Evolutionary conservation across 2,329 filamentous ascomycete species (phyloP), one percentile per base, ranked within the genome.

Genomic region (Diatrype stigma): DNA sequence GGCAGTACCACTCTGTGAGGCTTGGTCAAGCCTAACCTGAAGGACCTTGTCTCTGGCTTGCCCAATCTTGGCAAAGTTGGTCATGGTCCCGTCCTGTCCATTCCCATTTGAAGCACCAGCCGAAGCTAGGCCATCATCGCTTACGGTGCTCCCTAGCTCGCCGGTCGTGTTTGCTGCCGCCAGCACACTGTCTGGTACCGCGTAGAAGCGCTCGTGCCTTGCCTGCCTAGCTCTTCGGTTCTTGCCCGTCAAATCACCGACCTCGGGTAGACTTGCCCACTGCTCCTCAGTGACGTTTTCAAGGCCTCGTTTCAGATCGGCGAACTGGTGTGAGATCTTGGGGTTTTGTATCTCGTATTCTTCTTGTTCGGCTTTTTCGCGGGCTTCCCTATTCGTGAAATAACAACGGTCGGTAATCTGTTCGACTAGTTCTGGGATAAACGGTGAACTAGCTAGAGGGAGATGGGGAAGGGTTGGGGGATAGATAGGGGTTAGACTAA

Each of bases 281-380:
- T 99, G 92, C 56, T 99, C 93, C 67, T 97, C 93, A 42, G 89
- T 89, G 26, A 99, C 88, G 6, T 86, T 88, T 38, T 89, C 87
- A 35, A 99, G 80, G 5, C 90, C 90, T 64, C 95, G 84, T 72
- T 99, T 99, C 47, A 97, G 75, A 63, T 97, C 94, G 66, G 92
- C 91, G 69, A 99, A 99, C 70, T 99, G 94, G 60, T 96, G 90
- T 66, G 96, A 90, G 48, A 99, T 96, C 73, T 97, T 99, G 14
- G 94, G 94, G 68, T 99, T 97, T 69, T 96, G 93, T 61, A 87
- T 85, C 75, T 99, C 93, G 79, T 96, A 96, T 65, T 97, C 92
- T 67, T 96, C 90, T 69, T 81, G 84, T 77, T 99, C 93, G 74
- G 89, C 82, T 68, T 88, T 78, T 72, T 99, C 94, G 70, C 94